A percentile compares a stretch with the other conserved stretches of the same genome.
Conservation (phyloP, 371 early-diverging fungal species). For the Mortierella sp. region DNA sequence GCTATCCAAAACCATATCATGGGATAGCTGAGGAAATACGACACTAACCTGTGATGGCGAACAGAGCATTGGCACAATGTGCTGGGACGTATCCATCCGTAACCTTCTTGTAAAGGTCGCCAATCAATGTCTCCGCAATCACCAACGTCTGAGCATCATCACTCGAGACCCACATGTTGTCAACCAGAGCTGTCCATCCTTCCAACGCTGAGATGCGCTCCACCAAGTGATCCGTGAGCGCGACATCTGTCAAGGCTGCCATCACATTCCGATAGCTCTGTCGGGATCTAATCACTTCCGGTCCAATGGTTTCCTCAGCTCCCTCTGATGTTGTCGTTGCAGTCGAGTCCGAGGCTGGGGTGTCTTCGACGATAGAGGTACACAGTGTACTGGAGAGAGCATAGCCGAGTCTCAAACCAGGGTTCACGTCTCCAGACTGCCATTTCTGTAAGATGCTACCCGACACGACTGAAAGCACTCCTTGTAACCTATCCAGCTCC, state of each 20-base stretch:
- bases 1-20: neutral
- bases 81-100: slow-evolving; percentile 67
- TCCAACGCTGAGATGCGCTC: slow-evolving; percentile 59
- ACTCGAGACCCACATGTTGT: slow-evolving; percentile 41
- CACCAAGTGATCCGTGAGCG: slow-evolving; percentile 65
- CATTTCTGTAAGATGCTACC: slow-evolving; percentile 52
- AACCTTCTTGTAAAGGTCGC: slow-evolving; percentile 59
- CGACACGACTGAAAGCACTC: slow-evolving; percentile 36
- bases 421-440: slow-evolving; percentile 62
- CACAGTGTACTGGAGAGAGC: slow-evolving; percentile 59
- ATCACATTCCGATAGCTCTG: slow-evolving; percentile 64
- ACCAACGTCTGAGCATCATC: slow-evolving; percentile 35
- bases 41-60: slow-evolving; percentile 62
- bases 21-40: neutral
- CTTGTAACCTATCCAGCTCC: slow-evolving; percentile 35
- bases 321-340: neutral
- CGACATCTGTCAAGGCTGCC: slow-evolving; percentile 62
- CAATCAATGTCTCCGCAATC: slow-evolving; percentile 46
- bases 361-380: slow-evolving; percentile 21
- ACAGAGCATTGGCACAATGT: slow-evolving; percentile 61
- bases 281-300: slow-evolving; percentile 46
- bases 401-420: slow-evolving; percentile 66
- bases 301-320: slow-evolving; percentile 13
- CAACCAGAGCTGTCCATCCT: slow-evolving; percentile 63
- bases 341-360: neutral